A percentile compares a stretch with the other conserved stretches of the same genome.
Conservation (phyloP, 2,329 filamentous ascomycete genomes). For the Trichoderma guizhouense region DNA sequence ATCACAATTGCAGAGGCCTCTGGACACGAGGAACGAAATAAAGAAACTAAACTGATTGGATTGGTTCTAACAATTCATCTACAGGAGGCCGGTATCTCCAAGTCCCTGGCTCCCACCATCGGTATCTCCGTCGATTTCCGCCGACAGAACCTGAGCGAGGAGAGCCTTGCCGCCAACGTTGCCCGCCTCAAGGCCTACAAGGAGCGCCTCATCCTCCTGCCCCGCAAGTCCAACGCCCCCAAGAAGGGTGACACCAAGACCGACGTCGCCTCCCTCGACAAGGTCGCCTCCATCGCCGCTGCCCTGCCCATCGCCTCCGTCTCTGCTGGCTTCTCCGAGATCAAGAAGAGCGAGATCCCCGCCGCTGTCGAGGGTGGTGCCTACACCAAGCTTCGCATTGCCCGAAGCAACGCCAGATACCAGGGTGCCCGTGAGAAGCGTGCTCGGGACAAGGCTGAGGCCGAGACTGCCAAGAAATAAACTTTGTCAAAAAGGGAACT, state of each 20-base stretch:
- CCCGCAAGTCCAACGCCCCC: constrained; percentile 87
- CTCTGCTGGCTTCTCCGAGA: constrained; percentile 63
- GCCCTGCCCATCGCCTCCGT: constrained; percentile 71
- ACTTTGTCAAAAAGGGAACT: constrained; percentile 34
- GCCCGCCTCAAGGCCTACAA: constrained; percentile 97
- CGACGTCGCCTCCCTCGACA: constrained; percentile 66
- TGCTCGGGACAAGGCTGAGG: constrained; percentile 80
- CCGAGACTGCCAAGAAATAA: constrained; percentile 85
- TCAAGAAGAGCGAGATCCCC: constrained; percentile 80
- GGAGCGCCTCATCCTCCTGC: constrained; percentile 94
- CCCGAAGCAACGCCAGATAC: constrained; percentile 78
- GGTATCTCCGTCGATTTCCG: constrained; percentile 96
- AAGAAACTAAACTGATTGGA: background rate
- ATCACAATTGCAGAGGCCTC: background rate
- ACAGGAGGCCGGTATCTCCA: constrained; percentile 91
- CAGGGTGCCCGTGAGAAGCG: constrained; percentile 90
- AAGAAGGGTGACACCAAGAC: constrained; percentile 92
- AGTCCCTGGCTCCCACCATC: constrained; percentile 90
- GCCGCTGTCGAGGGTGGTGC: constrained; percentile 75
- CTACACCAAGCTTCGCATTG: constrained; percentile 79
- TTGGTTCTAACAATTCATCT: constrained; percentile 34
- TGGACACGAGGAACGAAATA: background rate
- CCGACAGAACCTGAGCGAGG: constrained; percentile 95
- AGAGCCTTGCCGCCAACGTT: constrained; percentile 91
- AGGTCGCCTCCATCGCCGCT: constrained; percentile 45